Base-by-base conservation (phyloP, 768 basidiomycete species). In the Rhodotorula sphaerocarpa region DNA sequence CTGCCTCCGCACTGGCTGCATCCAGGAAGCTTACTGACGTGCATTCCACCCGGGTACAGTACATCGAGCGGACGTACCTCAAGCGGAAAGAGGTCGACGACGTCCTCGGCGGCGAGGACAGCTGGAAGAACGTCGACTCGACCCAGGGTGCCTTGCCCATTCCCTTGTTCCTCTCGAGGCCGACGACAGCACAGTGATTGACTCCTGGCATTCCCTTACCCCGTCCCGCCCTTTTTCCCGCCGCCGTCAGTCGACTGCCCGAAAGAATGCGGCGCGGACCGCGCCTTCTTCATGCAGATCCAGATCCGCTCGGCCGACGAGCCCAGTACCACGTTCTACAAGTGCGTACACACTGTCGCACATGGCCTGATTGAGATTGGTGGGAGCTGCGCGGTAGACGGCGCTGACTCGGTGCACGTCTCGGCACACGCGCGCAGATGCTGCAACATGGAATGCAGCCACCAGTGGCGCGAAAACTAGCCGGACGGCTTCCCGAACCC, bases 71-170 rank as follows among this genome's bases (percentile, higher is more conserved):
- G 83, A 95, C 91, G 11, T 88, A 89, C 55, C 79, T 95, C 54
- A 85, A 84, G 69, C 81, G 88, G n/a, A 97, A 97, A 72, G 82
- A 85, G 70, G 86, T 90, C 18, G 95, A 99, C 74, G 95, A 97
- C 71, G 92, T 99, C 10, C 79, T 97, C 31, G 95, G 93, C 54
- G 91, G 90, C 5, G 90, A 88, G 42, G 88, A 90, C 63, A 84
- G 84, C 76, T 95, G 92, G 90, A 86, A 85, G 59, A 87, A 95
- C 75, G 92, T 91, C 5, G 92, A 93, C 75, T 83, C 85, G 51
- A 90, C 87, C 0, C 80, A 83, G 70, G 84, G 90, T 88, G 46
- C 55, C 31, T 10, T n/a, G 18, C 1, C 16, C n/a, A 27, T 7
- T 11, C 11, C 15, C 43, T 30, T 25, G 41, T 58, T 36, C 6